Percentiles rank a stretch among this genome's conserved stretches.
These are phyloP conservation scores for Lecanicillium sp. DNA, from an alignment of 2,329 filamentous ascomycete genomes.

Conservation along the genomic window DNA sequence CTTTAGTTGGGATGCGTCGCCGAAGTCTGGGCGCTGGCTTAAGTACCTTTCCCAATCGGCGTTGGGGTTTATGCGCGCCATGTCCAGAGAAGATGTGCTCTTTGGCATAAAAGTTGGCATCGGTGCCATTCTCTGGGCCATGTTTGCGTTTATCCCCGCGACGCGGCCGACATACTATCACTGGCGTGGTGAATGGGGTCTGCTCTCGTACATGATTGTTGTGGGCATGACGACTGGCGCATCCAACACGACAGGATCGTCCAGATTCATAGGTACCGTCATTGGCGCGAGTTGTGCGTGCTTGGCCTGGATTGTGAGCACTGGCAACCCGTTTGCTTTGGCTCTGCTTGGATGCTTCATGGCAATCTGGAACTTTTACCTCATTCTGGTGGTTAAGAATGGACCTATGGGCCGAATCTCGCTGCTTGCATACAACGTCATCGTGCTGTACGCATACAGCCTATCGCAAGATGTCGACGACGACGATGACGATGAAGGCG, in stretches of 20 bases:
- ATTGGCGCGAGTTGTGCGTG: constrained; percentile 72
- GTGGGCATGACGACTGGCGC: constrained; percentile 97
- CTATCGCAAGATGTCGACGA: constrained; percentile 72
- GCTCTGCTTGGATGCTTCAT: constrained; percentile 76
- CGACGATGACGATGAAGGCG: constrained; percentile 83
- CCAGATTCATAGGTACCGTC: constrained; percentile 79
- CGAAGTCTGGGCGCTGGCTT: constrained; percentile 35
- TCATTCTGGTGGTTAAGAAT: constrained; percentile 77
- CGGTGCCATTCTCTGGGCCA: constrained; percentile 80
- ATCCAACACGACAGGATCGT: constrained; percentile 83
- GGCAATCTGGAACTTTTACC: constrained; percentile 77
- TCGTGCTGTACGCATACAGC: constrained; percentile 88
- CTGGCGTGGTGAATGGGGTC: constrained; percentile 94
- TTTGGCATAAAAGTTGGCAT: constrained; percentile 92
- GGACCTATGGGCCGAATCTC: constrained; percentile 91
- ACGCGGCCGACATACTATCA: constrained; percentile 75
- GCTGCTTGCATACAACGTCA: constrained; percentile 92
- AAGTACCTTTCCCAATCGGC: constrained; percentile 37
- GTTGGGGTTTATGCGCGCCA: constrained; percentile 36
- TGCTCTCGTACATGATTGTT: constrained; percentile 96
- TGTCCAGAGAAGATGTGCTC: constrained; percentile 49
- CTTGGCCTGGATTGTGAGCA: constrained; percentile 67
- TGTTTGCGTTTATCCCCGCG: constrained; percentile 74
- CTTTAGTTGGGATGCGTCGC: constrained; percentile 48
- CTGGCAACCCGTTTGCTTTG: constrained; percentile 68